phyloP scores from a whole-genome alignment of 495 filamentous ascomycete genomes.

The Oidiodendron maius region DNA sequence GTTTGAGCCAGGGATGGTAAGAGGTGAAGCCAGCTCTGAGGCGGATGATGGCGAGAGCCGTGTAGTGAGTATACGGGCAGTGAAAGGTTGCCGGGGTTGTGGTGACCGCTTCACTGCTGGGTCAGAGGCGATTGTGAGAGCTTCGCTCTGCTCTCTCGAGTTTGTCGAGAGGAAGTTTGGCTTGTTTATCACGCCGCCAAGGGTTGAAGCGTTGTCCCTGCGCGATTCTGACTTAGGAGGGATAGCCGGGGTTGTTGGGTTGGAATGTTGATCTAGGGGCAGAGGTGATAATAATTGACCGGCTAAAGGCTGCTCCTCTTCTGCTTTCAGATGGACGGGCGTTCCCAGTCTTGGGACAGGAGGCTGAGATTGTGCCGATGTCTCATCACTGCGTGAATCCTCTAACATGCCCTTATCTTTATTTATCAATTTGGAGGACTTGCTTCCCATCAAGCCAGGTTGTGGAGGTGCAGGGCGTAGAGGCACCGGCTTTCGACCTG shows the following conservation, averaged over 20 bases:
- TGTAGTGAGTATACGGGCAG: slow-evolving; percentile 22
- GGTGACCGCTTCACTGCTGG: slow-evolving; percentile 9
- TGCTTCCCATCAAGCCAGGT: slow-evolving; percentile 20
- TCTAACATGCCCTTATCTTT: slow-evolving; percentile 2
- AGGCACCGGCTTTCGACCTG: slow-evolving; percentile 16
- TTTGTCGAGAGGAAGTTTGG: slow-evolving; percentile 1
- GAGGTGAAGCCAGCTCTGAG: slow-evolving; percentile 9
- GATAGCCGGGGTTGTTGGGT: slow-evolving; percentile 3
- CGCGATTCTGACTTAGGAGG: slow-evolving; percentile 13
- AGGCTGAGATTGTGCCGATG: background rate
- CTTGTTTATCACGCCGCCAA: background rate
- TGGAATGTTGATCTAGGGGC: slow-evolving; percentile 9
- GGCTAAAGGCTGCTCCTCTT: slow-evolving; percentile 9
- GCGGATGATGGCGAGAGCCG: slow-evolving; percentile 67
- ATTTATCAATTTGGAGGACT: slow-evolving; percentile 18
- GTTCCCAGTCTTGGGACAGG: slow-evolving; percentile 7
- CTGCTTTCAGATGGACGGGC: slow-evolving; percentile 16
- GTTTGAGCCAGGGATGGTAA: background rate
- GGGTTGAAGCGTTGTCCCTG: background rate
- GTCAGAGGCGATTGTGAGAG: slow-evolving; percentile 19
- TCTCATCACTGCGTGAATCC: slow-evolving; percentile 12
- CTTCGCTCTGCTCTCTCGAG: slow-evolving; percentile 15
- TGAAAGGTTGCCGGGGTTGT: slow-evolving; percentile 12
- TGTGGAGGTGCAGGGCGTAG: slow-evolving; percentile 17
- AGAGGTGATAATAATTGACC: slow-evolving; percentile 13